phyloP scores from a whole-genome alignment of 1,284 basidiomycete species.

The Leccinum pachyderme region DNA sequence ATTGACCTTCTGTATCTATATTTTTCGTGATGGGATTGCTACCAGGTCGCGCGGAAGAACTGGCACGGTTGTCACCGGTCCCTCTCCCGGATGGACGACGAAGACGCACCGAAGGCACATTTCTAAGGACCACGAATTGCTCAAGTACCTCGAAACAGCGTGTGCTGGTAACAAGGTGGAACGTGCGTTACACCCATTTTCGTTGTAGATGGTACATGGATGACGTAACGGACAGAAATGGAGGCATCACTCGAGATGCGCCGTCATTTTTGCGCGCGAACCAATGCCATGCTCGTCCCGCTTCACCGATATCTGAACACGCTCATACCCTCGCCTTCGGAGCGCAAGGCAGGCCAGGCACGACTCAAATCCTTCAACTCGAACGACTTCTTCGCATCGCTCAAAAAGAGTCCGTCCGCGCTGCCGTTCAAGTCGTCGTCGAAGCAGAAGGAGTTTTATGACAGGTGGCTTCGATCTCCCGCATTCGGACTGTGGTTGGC shows the following conservation, averaged over 20 bases:
- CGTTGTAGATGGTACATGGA: background rate
- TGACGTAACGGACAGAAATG: slow-evolving; percentile 41
- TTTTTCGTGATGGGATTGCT: background rate
- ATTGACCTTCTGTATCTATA: background rate
- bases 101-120: slow-evolving; percentile 82
- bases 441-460: slow-evolving; percentile 70
- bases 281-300: slow-evolving; percentile 87
- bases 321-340: slow-evolving; percentile 71
- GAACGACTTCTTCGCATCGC: slow-evolving; percentile 75
- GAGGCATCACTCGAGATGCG: slow-evolving; percentile 70
- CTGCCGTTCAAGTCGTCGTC: slow-evolving; percentile 71
- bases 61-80: slow-evolving; percentile 42
- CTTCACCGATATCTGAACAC: slow-evolving; percentile 92
- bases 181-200: slow-evolving; percentile 43
- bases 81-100: slow-evolving; percentile 71
- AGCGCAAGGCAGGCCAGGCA: slow-evolving; percentile 32
- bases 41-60: slow-evolving; percentile 14
- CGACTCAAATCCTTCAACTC: slow-evolving; percentile 79
- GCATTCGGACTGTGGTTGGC: slow-evolving; percentile 78
- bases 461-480: slow-evolving; percentile 68
- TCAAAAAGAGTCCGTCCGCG: slow-evolving; percentile 77
- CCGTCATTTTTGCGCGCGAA: slow-evolving; percentile 84
- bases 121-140: slow-evolving; percentile 76
- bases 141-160: slow-evolving; percentile 66
- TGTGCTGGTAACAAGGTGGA: slow-evolving; percentile 47